Percentiles rank a stretch among this genome's conserved stretches.
Evolutionary conservation across 2,329 filamentous ascomycete species (phyloP).

Genomic region (Penicillium glabrum): DNA sequence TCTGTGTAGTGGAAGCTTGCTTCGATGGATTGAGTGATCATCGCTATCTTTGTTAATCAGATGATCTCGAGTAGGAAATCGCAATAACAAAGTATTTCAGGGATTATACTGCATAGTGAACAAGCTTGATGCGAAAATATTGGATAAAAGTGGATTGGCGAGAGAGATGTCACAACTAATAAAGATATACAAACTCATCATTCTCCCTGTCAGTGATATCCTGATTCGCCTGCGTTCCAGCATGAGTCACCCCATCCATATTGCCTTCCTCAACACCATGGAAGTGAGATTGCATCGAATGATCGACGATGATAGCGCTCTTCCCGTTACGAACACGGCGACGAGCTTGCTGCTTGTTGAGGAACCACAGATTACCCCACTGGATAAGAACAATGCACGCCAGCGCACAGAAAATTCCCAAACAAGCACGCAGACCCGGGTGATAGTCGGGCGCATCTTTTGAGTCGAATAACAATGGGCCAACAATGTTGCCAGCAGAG

Average conservation of each 20-base stretch:
- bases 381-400: slow-evolving; percentile 56
- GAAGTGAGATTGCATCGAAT: slow-evolving; percentile 60
- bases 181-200: slow-evolving; percentile 67
- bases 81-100: too few species aligned
- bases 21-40: too few species aligned
- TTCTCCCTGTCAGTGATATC: slow-evolving; percentile 67
- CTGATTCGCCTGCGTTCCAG: slow-evolving; percentile 55
- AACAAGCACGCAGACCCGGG: slow-evolving; percentile 56
- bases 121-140: neutral
- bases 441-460: slow-evolving; percentile 60
- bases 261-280: slow-evolving; percentile 27
- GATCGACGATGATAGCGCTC: slow-evolving; percentile 58
- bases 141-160: neutral
- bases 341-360: slow-evolving; percentile 55
- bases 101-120: too few species aligned
- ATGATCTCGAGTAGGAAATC: too few species aligned
- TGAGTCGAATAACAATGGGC: slow-evolving; percentile 61
- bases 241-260: slow-evolving; percentile 13
- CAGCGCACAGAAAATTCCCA: slow-evolving; percentile 49
- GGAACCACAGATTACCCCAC: slow-evolving; percentile 53
- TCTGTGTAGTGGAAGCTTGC: too few species aligned
- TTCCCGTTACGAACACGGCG: slow-evolving; percentile 61
- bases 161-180: slow-evolving; percentile 32
- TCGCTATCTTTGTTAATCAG: too few species aligned
- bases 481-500: slow-evolving; percentile 66